Conservation (phyloP, 2,329 filamentous ascomycete species). For the Coniochaeta ligniaria region DNA sequence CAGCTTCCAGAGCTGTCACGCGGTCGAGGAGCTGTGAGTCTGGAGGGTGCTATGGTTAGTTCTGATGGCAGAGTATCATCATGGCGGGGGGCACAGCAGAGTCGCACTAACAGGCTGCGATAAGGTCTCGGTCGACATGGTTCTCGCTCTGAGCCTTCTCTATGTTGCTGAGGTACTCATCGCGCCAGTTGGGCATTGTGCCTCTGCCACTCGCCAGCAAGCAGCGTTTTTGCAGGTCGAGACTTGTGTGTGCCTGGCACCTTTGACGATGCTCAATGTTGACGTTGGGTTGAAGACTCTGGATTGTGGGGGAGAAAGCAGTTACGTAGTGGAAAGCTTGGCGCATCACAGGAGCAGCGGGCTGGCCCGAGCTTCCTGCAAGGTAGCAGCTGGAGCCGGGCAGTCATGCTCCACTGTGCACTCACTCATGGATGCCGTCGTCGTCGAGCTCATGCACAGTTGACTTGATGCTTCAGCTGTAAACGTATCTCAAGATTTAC, state of each 20-base stretch:
- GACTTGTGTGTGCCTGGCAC: background rate
- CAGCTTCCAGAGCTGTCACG: constrained; percentile 54
- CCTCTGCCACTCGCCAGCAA: background rate
- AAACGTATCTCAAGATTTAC: background rate
- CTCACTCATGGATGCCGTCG: background rate
- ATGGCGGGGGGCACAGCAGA: too few relatives aligned
- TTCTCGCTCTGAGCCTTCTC: constrained; percentile 63
- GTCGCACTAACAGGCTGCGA: constrained; percentile 62
- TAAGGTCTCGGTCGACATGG: constrained; percentile 55
- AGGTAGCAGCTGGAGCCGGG: background rate
- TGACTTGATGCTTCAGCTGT: background rate
- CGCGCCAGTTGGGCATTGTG: constrained; percentile 63
- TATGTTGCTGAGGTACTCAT: constrained; percentile 73
- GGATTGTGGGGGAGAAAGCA: background rate
- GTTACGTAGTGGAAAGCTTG: background rate
- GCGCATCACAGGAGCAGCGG: background rate
- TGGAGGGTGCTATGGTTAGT: constrained; percentile 20
- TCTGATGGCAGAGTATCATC: background rate
- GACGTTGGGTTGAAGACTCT: background rate
- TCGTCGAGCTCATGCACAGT: background rate
- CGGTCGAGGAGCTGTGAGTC: constrained; percentile 62
- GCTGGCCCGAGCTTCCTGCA: background rate
- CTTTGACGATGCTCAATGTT: background rate
- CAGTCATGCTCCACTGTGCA: background rate
- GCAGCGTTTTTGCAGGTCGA: background rate